phyloP scores from a whole-genome alignment of 2,329 filamentous ascomycete genomes.

The Phyllosticta citrichinensis region DNA sequence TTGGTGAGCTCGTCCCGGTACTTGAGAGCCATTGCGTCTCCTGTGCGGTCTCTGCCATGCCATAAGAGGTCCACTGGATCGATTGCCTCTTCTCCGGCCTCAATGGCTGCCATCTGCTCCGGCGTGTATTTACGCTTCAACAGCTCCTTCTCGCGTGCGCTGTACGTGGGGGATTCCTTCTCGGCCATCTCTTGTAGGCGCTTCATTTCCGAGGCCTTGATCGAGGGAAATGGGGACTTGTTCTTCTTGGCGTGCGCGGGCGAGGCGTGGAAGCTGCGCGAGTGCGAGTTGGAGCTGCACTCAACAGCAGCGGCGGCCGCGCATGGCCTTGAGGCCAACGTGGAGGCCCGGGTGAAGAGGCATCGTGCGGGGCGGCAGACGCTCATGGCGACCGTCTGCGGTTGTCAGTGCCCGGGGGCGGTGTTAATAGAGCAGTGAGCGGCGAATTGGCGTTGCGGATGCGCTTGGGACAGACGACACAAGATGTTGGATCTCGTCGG shows the following conservation, averaged over 20 bases:
- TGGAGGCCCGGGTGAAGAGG: slow-evolving; percentile 26
- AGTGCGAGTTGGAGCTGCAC: slow-evolving; percentile 13
- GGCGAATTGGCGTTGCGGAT: neutral
- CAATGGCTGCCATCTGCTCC: slow-evolving; percentile 70
- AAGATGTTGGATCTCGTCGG: neutral
- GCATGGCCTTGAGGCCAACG: slow-evolving; percentile 16
- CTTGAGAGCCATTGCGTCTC: slow-evolving; percentile 46
- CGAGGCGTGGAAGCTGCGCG: slow-evolving; percentile 33
- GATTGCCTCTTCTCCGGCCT: slow-evolving; percentile 70
- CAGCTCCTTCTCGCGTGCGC: slow-evolving; percentile 51
- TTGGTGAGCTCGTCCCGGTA: slow-evolving; percentile 76
- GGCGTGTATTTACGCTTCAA: slow-evolving; percentile 63
- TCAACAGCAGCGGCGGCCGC: slow-evolving; percentile 14
- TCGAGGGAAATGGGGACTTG: slow-evolving; percentile 32
- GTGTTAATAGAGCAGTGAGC: neutral
- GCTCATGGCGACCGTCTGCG: slow-evolving; percentile 27
- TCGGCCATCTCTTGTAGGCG: slow-evolving; percentile 14
- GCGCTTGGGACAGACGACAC: neutral
- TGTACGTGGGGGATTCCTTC: slow-evolving; percentile 51
- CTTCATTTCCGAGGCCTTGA: slow-evolving; percentile 32
- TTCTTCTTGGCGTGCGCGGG: slow-evolving; percentile 24
- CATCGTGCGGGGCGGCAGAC: slow-evolving; percentile 33
- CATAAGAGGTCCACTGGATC: slow-evolving; percentile 62
- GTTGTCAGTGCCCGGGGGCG: slow-evolving; percentile 4
- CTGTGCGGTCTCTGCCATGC: slow-evolving; percentile 64